Evolutionary conservation across 2,329 filamentous ascomycete genomes (phyloP), one percentile per base, ranked within the genome.

Genomic region (Claviceps monticola): DNA sequence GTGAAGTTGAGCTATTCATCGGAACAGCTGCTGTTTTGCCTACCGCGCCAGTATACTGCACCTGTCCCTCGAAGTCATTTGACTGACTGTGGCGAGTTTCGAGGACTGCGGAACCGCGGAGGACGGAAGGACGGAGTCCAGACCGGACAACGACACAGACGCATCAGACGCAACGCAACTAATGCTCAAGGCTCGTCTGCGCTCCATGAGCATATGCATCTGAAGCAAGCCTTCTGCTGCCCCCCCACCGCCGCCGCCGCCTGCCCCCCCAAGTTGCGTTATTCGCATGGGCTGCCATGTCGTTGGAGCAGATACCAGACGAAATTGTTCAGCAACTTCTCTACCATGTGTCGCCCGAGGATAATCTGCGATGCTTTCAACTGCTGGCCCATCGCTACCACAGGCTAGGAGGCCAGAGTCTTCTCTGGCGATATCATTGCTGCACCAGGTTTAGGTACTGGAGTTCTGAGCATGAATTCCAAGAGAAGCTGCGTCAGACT

Each of bases 321-420:
- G 93, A 98, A 71, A 79, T 97, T 56, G 75, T 97, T 60, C 81
- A 88, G 63, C 77, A 83, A 50, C 85, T 97, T 57, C 75, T 96
- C 57, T 74, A 75, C 56, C 81, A 81, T 62, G 64, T 69, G 62
- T 79, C 67, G 61, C 83, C 75, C 57, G 72, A 73, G 52, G 74
- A 83, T 54, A 74, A 73, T 48, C 64, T 82, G 41, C 50, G 57
- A 14, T 66, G 61, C 52, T 59, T 82, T 39, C 72, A 78, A 55
- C 64, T 67, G 26, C 73, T 84, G 11, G 87, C 79, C 21, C 79
- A 72, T 57, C 79, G 80, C 53, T 76, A 91, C 59, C 71, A 80
- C 59, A 71, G 73, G 47, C 71, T 94, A 52, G 77, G 81, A 41
- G 80, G 82, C 58, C 84, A 88, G 53, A 80, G 83, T 7, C 70